A percentile compares a stretch with the other conserved stretches of the same genome.
Conservation (phyloP, 495 filamentous ascomycete species). For the Staphylotrichum tortipilum region DNA sequence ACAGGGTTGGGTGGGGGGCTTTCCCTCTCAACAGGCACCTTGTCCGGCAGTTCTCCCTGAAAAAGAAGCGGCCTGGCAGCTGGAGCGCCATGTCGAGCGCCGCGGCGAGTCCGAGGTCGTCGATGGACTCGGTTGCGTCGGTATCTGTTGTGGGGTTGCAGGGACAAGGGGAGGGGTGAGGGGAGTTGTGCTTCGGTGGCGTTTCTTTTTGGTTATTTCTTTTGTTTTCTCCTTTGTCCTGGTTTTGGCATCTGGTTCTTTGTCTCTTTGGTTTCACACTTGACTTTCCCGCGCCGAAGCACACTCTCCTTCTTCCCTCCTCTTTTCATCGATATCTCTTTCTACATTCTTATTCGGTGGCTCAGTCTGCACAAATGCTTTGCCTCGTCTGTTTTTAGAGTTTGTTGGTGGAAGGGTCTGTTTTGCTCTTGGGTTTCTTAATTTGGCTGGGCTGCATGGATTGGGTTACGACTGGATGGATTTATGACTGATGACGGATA, state of each 20-base stretch:
- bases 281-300: no score
- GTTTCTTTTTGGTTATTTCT: no score
- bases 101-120: background rate
- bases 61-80: background rate
- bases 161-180: no score
- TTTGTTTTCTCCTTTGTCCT: no score
- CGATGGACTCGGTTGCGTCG: constrained; percentile 3
- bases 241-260: no score
- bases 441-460: background rate
- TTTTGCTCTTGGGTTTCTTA: background rate
- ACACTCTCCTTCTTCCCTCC: no score
- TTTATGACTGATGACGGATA: background rate
- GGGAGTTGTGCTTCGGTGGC: no score
- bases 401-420: no score
- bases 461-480: background rate
- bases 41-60: background rate
- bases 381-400: background rate
- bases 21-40: constrained; percentile 1
- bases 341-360: no score
- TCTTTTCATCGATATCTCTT: no score
- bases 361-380: background rate
- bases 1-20: no score
- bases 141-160: background rate
- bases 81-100: background rate
- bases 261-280: no score